These are phyloP conservation scores for Acer saccharum DNA, from an alignment of 345 rosid genomes.

Conservation along the genomic window DNA sequence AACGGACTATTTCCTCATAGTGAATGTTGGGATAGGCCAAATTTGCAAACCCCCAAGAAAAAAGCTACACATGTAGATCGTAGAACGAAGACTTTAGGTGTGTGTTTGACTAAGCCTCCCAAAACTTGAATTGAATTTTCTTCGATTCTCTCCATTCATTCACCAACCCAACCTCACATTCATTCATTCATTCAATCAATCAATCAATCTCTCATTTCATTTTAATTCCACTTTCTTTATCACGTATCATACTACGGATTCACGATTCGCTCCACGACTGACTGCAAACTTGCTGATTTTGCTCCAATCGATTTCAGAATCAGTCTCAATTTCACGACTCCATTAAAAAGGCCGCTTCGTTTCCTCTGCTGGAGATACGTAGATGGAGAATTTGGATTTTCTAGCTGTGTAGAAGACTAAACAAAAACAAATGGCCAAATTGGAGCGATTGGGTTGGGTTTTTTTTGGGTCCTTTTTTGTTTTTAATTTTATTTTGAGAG, in stretches of 20 bases:
- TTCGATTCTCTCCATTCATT: not conserved
- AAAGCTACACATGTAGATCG: too few species aligned
- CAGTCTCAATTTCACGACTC: too few species aligned
- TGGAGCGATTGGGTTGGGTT: conserved; percentile 41
- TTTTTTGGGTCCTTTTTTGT: conserved; percentile 48
- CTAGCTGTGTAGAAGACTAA: not conserved
- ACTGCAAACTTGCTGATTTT: too few species aligned
- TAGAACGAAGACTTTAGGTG: not conserved
- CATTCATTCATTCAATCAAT: not conserved
- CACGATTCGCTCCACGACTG: not conserved
- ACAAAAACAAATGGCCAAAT: conserved; percentile 4
- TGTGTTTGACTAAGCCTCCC: not conserved
- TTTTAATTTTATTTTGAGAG: conserved; percentile 47
- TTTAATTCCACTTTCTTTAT: too few species aligned
- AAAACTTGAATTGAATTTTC: not conserved
- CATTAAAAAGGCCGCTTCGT: too few species aligned
- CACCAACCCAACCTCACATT: not conserved
- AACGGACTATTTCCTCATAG: too few species aligned
- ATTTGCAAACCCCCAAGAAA: too few species aligned
- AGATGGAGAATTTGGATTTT: not conserved
- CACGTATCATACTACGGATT: not conserved
- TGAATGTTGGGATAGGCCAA: too few species aligned
- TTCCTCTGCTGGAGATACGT: not conserved
- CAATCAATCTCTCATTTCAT: too few species aligned
- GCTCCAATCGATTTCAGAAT: too few species aligned